Evolutionary conservation across 371 early-diverging fungal genomes (phyloP).

Genomic region (Circinella umbellata): DNA sequence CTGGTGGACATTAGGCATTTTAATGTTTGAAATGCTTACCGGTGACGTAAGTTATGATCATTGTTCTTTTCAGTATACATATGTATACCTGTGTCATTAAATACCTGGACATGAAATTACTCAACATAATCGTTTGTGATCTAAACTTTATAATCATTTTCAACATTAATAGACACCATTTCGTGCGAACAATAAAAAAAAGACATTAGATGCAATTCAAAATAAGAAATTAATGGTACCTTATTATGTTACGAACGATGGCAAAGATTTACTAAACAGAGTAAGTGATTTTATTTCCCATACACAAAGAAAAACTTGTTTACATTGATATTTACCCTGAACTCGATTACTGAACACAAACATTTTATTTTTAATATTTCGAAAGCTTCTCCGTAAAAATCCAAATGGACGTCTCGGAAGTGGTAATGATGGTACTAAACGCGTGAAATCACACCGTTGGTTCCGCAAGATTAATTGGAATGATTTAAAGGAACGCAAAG

Average conservation of each 20-base stretch:
- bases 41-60: conserved; percentile 48
- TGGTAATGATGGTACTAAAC: conserved; percentile 75
- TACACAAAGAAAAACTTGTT: neutral
- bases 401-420: conserved; percentile 68
- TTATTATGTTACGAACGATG: conserved; percentile 71
- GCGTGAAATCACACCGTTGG: conserved; percentile 86
- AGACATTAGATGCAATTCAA: conserved; percentile 80
- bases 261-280: conserved; percentile 63
- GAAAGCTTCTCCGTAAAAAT: conserved; percentile 71
- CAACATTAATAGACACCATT: conserved; percentile 65
- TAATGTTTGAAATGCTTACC: conserved; percentile 89
- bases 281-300: conserved; percentile 25
- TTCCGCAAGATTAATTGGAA: conserved; percentile 90
- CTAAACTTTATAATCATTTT: neutral
- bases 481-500: conserved; percentile 61
- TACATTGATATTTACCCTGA: neutral
- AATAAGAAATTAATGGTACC: conserved; percentile 76
- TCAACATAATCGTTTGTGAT: neutral
- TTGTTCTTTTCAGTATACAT: no score
- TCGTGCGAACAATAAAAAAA: conserved; percentile 76
- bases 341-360: neutral
- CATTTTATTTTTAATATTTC: neutral
- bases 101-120: no score
- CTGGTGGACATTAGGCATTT: conserved; percentile 94
- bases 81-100: no score